Evolutionary conservation across 768 basidiomycete genomes (phyloP).

Genomic region (Panellus pusillus): DNA sequence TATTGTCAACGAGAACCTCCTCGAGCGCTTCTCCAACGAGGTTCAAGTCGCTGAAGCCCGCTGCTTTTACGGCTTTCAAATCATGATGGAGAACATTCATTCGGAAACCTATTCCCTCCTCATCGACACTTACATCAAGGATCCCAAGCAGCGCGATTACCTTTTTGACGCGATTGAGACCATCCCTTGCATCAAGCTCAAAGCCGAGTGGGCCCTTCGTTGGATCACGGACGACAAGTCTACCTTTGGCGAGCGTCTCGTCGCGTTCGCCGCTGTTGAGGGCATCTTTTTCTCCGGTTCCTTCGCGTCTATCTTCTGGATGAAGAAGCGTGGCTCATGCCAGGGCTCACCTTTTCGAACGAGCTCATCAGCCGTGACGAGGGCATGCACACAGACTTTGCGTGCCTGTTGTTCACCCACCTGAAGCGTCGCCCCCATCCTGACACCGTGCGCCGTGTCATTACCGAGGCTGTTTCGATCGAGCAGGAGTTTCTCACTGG

Average conservation of each 20-base stretch:
- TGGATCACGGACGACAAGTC: conserved; percentile 70
- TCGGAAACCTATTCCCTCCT: conserved; percentile 81
- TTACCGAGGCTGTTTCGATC: conserved; percentile 65
- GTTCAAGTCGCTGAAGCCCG: conserved; percentile 77
- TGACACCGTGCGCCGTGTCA: conserved; percentile 55
- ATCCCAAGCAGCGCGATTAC: conserved; percentile 54
- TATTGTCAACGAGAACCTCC: conserved; percentile 79
- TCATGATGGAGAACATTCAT: conserved; percentile 87
- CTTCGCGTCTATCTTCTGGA: conserved; percentile 79
- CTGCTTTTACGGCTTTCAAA: conserved; percentile 85
- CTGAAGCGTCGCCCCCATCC: conserved; percentile 67
- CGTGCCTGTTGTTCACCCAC: conserved; percentile 73
- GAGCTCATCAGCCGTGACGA: conserved; percentile 84
- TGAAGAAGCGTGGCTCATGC: conserved; percentile 85
- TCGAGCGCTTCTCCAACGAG: conserved; percentile 75
- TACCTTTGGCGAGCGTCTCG: conserved; percentile 69
- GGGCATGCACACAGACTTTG: conserved; percentile 83
- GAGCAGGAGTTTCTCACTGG: conserved; percentile 70
- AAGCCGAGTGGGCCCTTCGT: conserved; percentile 74
- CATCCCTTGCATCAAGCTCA: conserved; percentile 69
- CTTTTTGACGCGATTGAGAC: conserved; percentile 78
- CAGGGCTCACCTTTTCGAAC: conserved; percentile 80
- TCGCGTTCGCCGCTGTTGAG: conserved; percentile 81
- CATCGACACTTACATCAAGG: conserved; percentile 78
- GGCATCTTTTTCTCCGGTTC: conserved; percentile 83